These are phyloP conservation scores for Cylindrodendrum hubeiense DNA, from an alignment of 2,329 filamentous ascomycete genomes.

Conservation along the genomic window DNA sequence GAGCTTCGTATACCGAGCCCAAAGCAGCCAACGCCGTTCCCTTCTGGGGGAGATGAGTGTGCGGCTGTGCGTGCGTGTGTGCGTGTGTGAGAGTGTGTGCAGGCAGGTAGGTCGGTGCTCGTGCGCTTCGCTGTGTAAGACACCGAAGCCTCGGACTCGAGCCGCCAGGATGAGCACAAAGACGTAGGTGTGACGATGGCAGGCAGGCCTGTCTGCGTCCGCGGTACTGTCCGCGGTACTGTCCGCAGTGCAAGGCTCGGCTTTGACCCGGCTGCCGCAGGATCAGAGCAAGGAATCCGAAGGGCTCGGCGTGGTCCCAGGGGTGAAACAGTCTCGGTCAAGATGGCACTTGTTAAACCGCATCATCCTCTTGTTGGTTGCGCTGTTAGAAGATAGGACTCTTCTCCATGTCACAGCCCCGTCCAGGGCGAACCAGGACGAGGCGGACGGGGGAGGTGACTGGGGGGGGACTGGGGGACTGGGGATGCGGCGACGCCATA, in stretches of 20 bases:
- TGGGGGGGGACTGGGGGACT: neutral
- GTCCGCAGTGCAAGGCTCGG: conserved; percentile 20
- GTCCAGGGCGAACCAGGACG: conserved; percentile 34
- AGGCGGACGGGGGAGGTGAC: conserved; percentile 20
- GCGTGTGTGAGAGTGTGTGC: conserved; percentile 13
- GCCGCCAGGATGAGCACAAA: neutral
- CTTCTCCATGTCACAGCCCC: conserved; percentile 32
- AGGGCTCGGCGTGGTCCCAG: conserved; percentile 28
- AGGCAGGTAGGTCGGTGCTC: conserved; percentile 16
- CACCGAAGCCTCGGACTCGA: conserved; percentile 24
- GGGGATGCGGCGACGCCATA: conserved; percentile 11
- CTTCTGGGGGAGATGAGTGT: conserved; percentile 37
- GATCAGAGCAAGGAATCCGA: conserved; percentile 34
- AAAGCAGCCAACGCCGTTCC: conserved; percentile 33
- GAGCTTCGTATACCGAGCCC: conserved; percentile 25
- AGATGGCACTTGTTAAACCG: conserved; percentile 23
- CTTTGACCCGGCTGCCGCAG: conserved; percentile 27
- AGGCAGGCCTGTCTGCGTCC: conserved; percentile 15
- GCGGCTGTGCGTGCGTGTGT: conserved; percentile 26
- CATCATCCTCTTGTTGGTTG: conserved; percentile 28
- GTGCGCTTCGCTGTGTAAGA: conserved; percentile 34
- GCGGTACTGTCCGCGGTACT: no score
- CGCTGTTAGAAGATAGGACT: conserved; percentile 12
- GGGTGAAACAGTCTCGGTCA: conserved; percentile 42
- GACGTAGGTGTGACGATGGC: neutral